Base-by-base conservation (phyloP, 2,329 filamentous ascomycete species). In the Colletotrichum melonis region DNA sequence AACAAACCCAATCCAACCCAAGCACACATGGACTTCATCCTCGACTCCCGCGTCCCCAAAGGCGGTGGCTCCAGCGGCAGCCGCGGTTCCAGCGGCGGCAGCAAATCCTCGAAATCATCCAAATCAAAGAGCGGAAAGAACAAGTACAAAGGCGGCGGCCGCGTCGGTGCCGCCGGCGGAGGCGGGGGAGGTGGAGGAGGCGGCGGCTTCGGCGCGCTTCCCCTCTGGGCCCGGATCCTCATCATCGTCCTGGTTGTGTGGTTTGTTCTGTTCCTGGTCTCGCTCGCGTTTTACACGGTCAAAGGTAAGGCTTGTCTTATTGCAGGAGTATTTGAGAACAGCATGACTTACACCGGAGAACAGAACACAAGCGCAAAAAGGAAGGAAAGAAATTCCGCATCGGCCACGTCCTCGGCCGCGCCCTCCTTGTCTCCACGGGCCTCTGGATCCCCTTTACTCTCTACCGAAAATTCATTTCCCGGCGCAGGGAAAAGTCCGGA, bases 381-480 rank as follows among this genome's bases (percentile, higher is more conserved):
- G 38, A 68, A 46, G 75, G 75, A 56, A 60, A 70, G 22, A 63
- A 67, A n/a, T 65, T 73, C 74, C 73, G 74, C 56, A 12, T 67
- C 19, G 69, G 64, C 42, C 68, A 62, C 63, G 74, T 67, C 59
- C 22, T 75, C 42, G 63, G 64, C 55, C 42, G 63, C 11, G 73
- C 74, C 64, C 60, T 75, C n/a, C 56, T 65, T 38, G 54, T 74
- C 2, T 74, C 73, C 1, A 74, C 67, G 63, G 35, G 78, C 72
- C 12, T 78, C 74, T 64, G 71, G 71, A 12, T 77, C 30, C n/a
- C 76, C 75, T 58, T 80, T 77, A 59, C 32, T 19, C 30, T 79
- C 74, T 55, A 69, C 73, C 49, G 82, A 76, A 60, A 82, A 77
- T 26, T 78, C 75, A 2, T 52, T 49, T 49, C 56, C 38, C n/a